Evolutionary conservation across 495 filamentous ascomycete genomes (phyloP).

Genomic region (Podospora appendiculata): DNA sequence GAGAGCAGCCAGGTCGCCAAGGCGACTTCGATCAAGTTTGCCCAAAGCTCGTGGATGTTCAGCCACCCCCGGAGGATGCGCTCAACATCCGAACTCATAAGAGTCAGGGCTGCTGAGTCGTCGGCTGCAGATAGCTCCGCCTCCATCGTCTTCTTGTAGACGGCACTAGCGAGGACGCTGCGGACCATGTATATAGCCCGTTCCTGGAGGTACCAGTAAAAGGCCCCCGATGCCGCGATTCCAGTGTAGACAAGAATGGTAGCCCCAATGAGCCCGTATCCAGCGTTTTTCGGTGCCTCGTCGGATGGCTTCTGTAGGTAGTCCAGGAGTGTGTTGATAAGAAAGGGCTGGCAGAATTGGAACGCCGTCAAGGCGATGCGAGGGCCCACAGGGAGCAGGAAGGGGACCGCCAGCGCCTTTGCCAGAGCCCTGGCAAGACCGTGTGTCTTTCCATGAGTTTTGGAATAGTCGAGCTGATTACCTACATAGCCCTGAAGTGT

Average conservation of each 20-base stretch:
- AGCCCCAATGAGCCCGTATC: neutral
- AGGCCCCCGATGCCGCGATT: neutral
- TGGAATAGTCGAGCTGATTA: neutral
- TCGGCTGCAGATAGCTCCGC: slow-evolving; percentile 38
- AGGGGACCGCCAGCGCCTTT: neutral
- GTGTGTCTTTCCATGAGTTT: neutral
- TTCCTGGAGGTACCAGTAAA: neutral
- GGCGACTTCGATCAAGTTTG: slow-evolving; percentile 43
- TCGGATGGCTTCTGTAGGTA: slow-evolving; percentile 20
- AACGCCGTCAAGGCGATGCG: slow-evolving; percentile 6
- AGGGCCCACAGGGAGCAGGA: slow-evolving; percentile 34
- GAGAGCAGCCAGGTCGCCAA: slow-evolving; percentile 51
- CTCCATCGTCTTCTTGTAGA: slow-evolving; percentile 41
- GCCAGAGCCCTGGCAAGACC: neutral
- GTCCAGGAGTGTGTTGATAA: slow-evolving; percentile 2
- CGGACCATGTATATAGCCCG: slow-evolving; percentile 45
- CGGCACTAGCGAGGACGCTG: slow-evolving; percentile 42
- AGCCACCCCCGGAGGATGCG: slow-evolving; percentile 19
- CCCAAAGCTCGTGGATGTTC: slow-evolving; percentile 34
- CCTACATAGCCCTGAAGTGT: neutral
- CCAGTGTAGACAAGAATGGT: neutral
- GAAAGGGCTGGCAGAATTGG: slow-evolving; percentile 8
- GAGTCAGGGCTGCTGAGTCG: slow-evolving; percentile 47
- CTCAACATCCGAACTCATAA: slow-evolving; percentile 50
- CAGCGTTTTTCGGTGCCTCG: neutral